Percentiles rank a stretch among this genome's conserved stretches.
Conservation (phyloP, 2,329 filamentous ascomycete genomes). For the Pseudonectria foliicola region DNA sequence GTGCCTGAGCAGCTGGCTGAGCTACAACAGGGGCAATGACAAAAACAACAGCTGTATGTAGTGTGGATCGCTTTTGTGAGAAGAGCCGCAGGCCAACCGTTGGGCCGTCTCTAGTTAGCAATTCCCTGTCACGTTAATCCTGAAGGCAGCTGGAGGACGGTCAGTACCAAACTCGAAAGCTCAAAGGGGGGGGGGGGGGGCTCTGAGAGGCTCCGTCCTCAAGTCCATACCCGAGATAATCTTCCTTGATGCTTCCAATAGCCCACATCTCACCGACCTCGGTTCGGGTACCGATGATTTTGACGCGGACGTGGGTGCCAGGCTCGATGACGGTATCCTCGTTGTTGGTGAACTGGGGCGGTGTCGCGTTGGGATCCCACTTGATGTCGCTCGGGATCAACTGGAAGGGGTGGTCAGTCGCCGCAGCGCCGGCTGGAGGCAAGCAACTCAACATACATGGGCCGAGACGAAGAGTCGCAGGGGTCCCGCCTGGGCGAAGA, state of each 20-base stretch:
- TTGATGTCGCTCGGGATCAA: slow-evolving; percentile 88
- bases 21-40: too few species aligned
- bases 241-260: slow-evolving; percentile 92
- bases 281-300: slow-evolving; percentile 87
- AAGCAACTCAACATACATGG: slow-evolving; percentile 53
- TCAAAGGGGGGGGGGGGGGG: too few species aligned
- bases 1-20: too few species aligned
- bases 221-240: slow-evolving; percentile 58
- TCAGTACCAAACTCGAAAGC: too few species aligned
- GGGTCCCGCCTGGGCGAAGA: slow-evolving; percentile 79
- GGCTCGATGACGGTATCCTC: slow-evolving; percentile 91
- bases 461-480: slow-evolving; percentile 73
- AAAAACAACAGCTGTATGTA: too few species aligned
- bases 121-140: too few species aligned
- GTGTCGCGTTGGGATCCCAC: slow-evolving; percentile 91
- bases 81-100: too few species aligned
- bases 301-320: slow-evolving; percentile 85
- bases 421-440: neutral
- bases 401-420: slow-evolving; percentile 36
- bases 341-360: slow-evolving; percentile 94
- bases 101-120: too few species aligned
- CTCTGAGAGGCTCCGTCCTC: too few species aligned
- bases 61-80: too few species aligned
- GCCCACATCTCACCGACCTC: slow-evolving; percentile 95
- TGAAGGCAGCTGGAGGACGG: too few species aligned